phyloP scores from a whole-genome alignment of 176 grass and related monocot species.

The Ananas comosus region DNA sequence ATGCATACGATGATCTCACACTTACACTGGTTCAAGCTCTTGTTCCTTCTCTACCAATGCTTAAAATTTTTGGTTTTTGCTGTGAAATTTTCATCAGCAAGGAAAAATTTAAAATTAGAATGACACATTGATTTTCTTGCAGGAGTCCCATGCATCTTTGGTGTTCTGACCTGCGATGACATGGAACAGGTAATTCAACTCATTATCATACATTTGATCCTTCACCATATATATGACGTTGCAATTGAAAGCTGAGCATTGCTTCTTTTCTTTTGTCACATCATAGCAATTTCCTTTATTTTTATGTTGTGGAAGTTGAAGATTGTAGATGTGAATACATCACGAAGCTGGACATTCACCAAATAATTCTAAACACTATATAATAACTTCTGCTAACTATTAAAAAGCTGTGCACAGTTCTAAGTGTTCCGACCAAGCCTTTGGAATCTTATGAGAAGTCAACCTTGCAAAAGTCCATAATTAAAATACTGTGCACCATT shows the following conservation, averaged over 20 bases:
- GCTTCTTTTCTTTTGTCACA: too few relatives aligned
- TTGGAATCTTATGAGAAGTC: too few relatives aligned
- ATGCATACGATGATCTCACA: neutral
- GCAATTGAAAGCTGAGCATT: too few relatives aligned
- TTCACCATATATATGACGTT: too few relatives aligned
- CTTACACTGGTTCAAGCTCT: neutral
- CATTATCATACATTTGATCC: neutral
- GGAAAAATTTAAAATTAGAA: neutral
- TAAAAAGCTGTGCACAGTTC: too few relatives aligned
- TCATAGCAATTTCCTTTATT: neutral
- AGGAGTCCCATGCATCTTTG: conserved; percentile 87
- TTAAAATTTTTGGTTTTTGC: neutral
- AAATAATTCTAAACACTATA: too few relatives aligned
- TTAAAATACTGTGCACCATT: too few relatives aligned
- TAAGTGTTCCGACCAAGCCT: too few relatives aligned
- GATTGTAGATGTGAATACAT: neutral
- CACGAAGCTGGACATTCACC: neutral
- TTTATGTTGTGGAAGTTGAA: neutral
- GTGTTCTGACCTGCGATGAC: conserved; percentile 95
- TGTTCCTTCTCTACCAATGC: neutral
- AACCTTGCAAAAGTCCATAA: too few relatives aligned
- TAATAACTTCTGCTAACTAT: too few relatives aligned
- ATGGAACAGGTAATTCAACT: conserved; percentile 81
- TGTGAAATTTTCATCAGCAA: too few relatives aligned
- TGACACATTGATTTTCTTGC: conserved; percentile 17